Conservation (phyloP, 768 basidiomycete genomes). For the Tricholomella constricta region DNA sequence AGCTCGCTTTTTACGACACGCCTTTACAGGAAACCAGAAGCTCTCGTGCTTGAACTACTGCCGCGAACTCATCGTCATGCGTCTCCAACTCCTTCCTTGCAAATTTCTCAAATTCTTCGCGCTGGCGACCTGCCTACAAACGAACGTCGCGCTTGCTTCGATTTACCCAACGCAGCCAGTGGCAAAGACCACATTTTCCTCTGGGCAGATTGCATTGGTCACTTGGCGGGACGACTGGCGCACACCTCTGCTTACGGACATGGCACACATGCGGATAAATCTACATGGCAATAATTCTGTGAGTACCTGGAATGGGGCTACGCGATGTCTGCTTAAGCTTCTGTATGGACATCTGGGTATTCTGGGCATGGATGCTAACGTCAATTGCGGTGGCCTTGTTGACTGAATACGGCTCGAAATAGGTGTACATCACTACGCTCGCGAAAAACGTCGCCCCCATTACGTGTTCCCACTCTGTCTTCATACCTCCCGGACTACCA, state of each 20-base stretch:
- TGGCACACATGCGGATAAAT: conserved; percentile 47
- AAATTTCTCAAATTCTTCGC: background rate
- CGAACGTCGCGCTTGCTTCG: conserved; percentile 26
- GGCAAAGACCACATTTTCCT: conserved; percentile 42
- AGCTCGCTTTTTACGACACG: too few species aligned
- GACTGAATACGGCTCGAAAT: background rate
- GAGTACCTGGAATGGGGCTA: conserved; percentile 14
- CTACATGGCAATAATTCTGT: conserved; percentile 45
- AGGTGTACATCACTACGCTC: conserved; percentile 47
- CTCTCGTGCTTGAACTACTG: background rate
- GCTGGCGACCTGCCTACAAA: background rate
- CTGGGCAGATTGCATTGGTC: conserved; percentile 43
- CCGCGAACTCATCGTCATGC: background rate
- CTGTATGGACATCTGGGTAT: background rate
- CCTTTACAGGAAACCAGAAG: background rate
- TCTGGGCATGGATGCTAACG: background rate
- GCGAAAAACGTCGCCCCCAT: conserved; percentile 44
- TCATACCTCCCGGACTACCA: conserved; percentile 33
- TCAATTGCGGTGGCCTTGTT: too few species aligned
- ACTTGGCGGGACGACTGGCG: conserved; percentile 53
- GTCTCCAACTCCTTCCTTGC: background rate
- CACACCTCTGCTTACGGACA: conserved; percentile 40
- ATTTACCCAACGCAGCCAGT: conserved; percentile 56
- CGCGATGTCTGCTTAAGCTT: background rate
- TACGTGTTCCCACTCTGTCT: conserved; percentile 27